These are phyloP conservation scores for Debaryomycetaceae sp. DNA, from an alignment of 1,139 yeast species.

Conservation along the genomic window DNA sequence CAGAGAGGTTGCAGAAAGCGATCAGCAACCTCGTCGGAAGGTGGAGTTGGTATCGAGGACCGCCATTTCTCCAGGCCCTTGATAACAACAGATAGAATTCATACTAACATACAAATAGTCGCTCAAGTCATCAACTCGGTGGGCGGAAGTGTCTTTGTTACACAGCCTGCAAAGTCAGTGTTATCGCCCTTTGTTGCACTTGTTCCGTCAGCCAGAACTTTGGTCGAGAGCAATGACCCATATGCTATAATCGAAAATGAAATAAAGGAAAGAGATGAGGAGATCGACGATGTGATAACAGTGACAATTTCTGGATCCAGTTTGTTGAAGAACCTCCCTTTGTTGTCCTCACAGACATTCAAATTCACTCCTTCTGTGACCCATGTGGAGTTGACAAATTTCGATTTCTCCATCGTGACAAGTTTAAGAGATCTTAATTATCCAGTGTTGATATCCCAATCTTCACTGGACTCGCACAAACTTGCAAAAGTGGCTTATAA, in stretches of 20 bases:
- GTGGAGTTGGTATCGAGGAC: too few relatives aligned
- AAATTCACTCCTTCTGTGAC: conserved; percentile 48
- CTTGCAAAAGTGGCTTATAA: conserved; percentile 57
- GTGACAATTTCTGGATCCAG: conserved; percentile 53
- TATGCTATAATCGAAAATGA: conserved; percentile 39
- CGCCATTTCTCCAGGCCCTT: too few relatives aligned
- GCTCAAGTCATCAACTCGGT: conserved; percentile 15
- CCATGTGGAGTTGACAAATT: conserved; percentile 53
- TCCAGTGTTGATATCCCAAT: conserved; percentile 63
- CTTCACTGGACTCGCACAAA: conserved; percentile 48
- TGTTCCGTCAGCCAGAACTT: conserved; percentile 23
- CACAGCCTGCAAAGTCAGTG: conserved; percentile 49
- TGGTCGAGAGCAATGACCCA: conserved; percentile 54
- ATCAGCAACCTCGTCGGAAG: too few relatives aligned
- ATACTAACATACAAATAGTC: conserved; percentile 9
- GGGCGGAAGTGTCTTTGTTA: conserved; percentile 34
- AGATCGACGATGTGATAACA: conserved; percentile 36
- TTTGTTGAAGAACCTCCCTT: conserved; percentile 52
- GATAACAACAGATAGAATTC: too few relatives aligned
- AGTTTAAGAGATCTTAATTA: conserved; percentile 68
- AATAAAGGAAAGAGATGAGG: conserved; percentile 12
- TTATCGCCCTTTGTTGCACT: conserved; percentile 26
- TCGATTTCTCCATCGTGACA: conserved; percentile 64
- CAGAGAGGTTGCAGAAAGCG: neutral
- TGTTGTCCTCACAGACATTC: conserved; percentile 43